These are phyloP conservation scores for Sporothrix globosa DNA, from an alignment of 2,329 filamentous ascomycete genomes.

Conservation along the genomic window DNA sequence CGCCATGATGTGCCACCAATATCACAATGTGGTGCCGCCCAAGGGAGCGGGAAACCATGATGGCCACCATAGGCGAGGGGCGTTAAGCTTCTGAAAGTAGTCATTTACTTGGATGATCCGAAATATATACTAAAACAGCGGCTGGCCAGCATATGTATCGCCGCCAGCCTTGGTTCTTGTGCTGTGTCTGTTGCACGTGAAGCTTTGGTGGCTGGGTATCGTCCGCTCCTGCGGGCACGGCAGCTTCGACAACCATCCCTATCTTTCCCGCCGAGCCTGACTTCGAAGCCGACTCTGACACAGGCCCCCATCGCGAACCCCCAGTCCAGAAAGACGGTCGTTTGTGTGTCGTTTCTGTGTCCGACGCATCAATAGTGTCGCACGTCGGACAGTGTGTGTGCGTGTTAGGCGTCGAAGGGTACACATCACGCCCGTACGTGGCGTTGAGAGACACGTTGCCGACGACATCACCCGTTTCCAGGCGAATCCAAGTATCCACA, in stretches of 20 bases:
- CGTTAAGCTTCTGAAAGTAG: not conserved
- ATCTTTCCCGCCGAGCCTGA: not conserved
- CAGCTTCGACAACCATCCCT: not conserved
- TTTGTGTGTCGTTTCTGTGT: not conserved
- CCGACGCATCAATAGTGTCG: not conserved
- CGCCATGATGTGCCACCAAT: not conserved
- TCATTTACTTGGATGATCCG: not conserved
- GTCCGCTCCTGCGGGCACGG: not conserved
- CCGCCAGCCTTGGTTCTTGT: not conserved
- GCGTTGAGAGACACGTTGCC: slow-evolving; percentile 53
- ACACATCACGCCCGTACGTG: slow-evolving; percentile 56
- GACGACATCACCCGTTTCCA: slow-evolving; percentile 53
- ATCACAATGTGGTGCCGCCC: not conserved
- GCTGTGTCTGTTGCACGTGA: not conserved
- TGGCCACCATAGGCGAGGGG: no score
- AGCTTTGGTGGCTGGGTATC: not conserved
- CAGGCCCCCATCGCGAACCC: not conserved
- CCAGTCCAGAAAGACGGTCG: not conserved
- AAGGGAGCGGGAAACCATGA: not conserved
- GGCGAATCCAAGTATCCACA: slow-evolving; percentile 56
- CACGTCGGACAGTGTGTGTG: slow-evolving; percentile 24
- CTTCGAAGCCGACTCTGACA: not conserved
- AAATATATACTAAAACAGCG: not conserved
- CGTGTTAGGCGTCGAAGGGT: slow-evolving; percentile 44
- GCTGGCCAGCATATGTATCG: not conserved